Base-by-base conservation (phyloP, 2,329 filamentous ascomycete genomes). In the Apiospora arundinis region DNA sequence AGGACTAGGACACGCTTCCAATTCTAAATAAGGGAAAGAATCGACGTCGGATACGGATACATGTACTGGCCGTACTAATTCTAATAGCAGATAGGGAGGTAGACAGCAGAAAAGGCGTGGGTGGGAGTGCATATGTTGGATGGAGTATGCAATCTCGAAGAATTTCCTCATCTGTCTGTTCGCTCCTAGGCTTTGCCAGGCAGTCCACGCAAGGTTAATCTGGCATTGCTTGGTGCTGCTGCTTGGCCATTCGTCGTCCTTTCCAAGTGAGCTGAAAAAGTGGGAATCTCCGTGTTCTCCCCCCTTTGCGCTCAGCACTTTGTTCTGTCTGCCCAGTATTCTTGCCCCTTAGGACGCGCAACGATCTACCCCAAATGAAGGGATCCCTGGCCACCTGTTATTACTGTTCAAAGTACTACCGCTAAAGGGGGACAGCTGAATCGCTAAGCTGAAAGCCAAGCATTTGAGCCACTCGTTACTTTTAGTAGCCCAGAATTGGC, bases 81-180 rank as follows among this genome's bases (percentile, higher is more conserved):
- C 42, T 45, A 45, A 45, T 45, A 45, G 42, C 42, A 45, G 14
- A 45, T 32, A 67, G 65, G 40, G 65, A 67, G 21, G 63, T 14
- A 66, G 32, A 40, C 48, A 73, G 72, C 48, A 73, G 72, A 74
- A 69, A 52, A 70, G 70, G 73, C 71, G 11, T 45, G 69, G 70
- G 66, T 48, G 44, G 46, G 45, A 49, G 65, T 67, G 65, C 65
- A 67, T 46, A 46, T 25, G 28, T 67, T 37, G 23, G 28, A 46
- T 68, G 72, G 73, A 56, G 71, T 46, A 73, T 32, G 69, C 70
- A 75, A 75, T 74, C 72, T 75, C 52, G 72, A 74, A 75, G 72
- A 75, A 74, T 75, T 76, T 74, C 74, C 73, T 71, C 70, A 46
- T 70, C 70, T 75, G 74, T 74, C 66, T 49, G 42, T 49, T 60